phyloP scores from a whole-genome alignment of 345 rosid species.

The sweet orange (Citrus sinensis) region DNA sequence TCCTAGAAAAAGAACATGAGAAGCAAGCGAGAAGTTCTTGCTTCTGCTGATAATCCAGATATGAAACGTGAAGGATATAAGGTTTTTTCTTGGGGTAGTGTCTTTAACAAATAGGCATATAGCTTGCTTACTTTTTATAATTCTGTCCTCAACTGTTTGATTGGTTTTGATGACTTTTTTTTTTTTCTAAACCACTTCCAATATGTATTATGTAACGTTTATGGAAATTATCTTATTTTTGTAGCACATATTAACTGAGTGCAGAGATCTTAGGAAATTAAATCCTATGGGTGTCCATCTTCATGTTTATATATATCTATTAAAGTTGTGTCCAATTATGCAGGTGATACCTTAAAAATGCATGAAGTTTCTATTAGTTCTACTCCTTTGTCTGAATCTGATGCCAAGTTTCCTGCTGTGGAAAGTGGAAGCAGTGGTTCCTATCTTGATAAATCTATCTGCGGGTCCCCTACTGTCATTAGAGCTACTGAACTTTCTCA shows the following conservation, averaged over 20 bases:
- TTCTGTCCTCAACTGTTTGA: not conserved
- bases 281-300: not conserved
- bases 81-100: not conserved
- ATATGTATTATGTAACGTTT: not conserved
- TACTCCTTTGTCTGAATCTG: constrained; percentile 29
- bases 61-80: not conserved
- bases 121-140: not conserved
- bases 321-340: constrained; percentile 7
- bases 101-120: not conserved
- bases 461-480: constrained; percentile 39
- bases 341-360: constrained; percentile 21
- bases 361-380: constrained; percentile 23
- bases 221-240: not conserved
- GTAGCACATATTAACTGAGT: not conserved
- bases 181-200: not conserved
- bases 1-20: not conserved
- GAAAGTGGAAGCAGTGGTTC: constrained; percentile 30
- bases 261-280: not conserved
- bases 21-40: not conserved
- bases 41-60: not conserved
- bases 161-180: not conserved
- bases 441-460: constrained; percentile 38
- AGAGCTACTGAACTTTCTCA: constrained; percentile 38
- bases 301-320: not conserved
- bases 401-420: constrained; percentile 24